phyloP scores from a whole-genome alignment of 441 rosid genomes.

The Arabidopsis hybrid region DNA sequence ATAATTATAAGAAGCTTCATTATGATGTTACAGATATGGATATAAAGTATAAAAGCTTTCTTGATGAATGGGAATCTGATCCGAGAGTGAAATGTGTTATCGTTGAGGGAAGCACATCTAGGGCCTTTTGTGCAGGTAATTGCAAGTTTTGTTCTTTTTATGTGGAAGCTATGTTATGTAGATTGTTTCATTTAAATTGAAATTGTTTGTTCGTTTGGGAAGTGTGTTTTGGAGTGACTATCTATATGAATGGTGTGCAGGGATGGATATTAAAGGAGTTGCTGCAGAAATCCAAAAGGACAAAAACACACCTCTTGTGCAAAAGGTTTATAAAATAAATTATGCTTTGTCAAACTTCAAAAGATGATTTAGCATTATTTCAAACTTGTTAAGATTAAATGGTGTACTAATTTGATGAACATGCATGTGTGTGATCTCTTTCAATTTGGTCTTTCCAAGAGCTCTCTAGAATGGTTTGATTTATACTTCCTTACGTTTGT shows the following conservation, averaged over 20 bases:
- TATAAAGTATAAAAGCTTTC: constrained; percentile 65
- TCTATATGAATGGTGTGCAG: constrained; percentile 65
- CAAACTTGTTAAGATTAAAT: neutral
- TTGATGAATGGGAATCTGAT: constrained; percentile 92
- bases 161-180: constrained; percentile 13
- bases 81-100: constrained; percentile 82
- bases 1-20: neutral
- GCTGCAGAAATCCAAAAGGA: constrained; percentile 88
- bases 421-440: neutral
- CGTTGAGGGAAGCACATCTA: constrained; percentile 77
- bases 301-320: constrained; percentile 82
- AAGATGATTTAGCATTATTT: neutral
- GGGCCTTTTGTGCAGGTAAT: constrained; percentile 88
- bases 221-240: constrained; percentile 48
- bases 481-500: neutral
- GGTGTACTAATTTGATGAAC: neutral
- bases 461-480: neutral
- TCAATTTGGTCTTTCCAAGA: too few species aligned
- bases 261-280: constrained; percentile 98
- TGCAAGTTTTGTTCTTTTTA: neutral
- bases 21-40: constrained; percentile 75
- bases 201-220: constrained; percentile 14
- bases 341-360: neutral
- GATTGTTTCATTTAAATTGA: neutral
- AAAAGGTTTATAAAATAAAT: constrained; percentile 64